Percentiles rank a stretch among this genome's conserved stretches.
phyloP scores from a whole-genome alignment of 2,329 filamentous ascomycete species.

The Ceratocystis smalleyi region DNA sequence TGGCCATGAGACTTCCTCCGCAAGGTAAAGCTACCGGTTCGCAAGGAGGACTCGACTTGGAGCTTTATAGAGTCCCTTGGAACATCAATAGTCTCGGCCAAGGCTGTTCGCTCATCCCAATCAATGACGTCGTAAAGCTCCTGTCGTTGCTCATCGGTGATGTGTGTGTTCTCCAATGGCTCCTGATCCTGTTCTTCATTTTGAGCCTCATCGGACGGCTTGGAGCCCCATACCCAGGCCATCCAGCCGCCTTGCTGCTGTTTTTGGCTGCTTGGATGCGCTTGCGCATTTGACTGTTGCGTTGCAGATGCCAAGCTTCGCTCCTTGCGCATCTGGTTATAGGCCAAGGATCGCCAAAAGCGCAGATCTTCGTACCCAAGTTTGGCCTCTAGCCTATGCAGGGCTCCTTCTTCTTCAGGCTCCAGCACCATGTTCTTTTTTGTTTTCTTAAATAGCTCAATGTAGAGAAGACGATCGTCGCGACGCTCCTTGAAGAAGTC shows the following conservation, averaged over 20 bases:
- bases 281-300: conserved; percentile 31
- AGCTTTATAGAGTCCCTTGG: conserved; percentile 86
- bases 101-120: conserved; percentile 88
- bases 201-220: conserved; percentile 35
- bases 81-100: conserved; percentile 74
- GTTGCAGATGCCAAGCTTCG: conserved; percentile 8
- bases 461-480: conserved; percentile 78
- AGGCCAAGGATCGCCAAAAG: conserved; percentile 89
- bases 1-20: conserved; percentile 65
- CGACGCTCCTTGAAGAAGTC: conserved; percentile 83
- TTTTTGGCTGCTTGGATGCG: conserved; percentile 46
- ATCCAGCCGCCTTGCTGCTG: conserved; percentile 73
- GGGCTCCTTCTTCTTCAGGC: conserved; percentile 52
- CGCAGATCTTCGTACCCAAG: conserved; percentile 86
- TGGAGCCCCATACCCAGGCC: conserved; percentile 80
- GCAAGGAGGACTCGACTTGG: conserved; percentile 82
- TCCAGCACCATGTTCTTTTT: conserved; percentile 57
- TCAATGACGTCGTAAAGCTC: conserved; percentile 96
- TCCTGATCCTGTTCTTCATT: conserved; percentile 33
- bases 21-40: conserved; percentile 88
- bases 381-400: conserved; percentile 70
- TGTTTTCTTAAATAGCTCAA: conserved; percentile 89
- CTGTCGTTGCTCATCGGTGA: conserved; percentile 90
- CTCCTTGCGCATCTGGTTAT: conserved; percentile 89
- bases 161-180: conserved; percentile 48